Evolutionary conservation across 768 basidiomycete species (phyloP), one percentile per base, ranked within the genome.

Genomic region (Psilocybe cubensis): DNA sequence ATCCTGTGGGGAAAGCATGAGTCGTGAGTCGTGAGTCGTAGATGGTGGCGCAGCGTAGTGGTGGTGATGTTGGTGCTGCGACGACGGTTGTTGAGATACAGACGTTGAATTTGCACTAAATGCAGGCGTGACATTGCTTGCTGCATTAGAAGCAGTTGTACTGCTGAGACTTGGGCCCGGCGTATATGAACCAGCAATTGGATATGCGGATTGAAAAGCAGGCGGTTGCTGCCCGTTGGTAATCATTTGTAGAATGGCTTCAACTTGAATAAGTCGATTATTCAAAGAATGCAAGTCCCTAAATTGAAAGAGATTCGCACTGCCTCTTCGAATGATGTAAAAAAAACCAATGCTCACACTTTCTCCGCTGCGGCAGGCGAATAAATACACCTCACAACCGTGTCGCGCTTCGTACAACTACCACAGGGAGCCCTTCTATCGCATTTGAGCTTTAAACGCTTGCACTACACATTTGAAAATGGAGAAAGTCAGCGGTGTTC

Each of bases 341-440:
- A 33, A 50, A 20, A 33, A 20, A 62, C 44, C 49, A 38, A 35
- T 62, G 59, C 61, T 48, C 56, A 89, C 86, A 94, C 86, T 82
- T 93, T 94, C 75, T 94, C 92, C 17, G 89, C 86, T 0, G 92
- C 92, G 14, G 89, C 91, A 21, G 89, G 84, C 0, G 91, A 90
- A 69, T 92, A 92, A 4, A 88, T 78, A 64, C 91, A 92, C 63
- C 88, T 78, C 3, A 76, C 74, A 10, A 88, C 81, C 0, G 89
- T 91, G 66, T 91, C 88, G 59, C 91, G 87, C 68, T 93, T 93
- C 17, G 84, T 80, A 63, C 92, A 94, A 24, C 86, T 87, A 0
- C 84, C 84, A 62, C 92, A 94, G 0, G 92, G 92, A 2, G 79
- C 84, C 20, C 87, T 82, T 35, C 92, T 77, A 73, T 94, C 92